These are phyloP conservation scores for Blumeria graminis DNA, from an alignment of 2,329 filamentous ascomycete species.

Conservation along the genomic window DNA sequence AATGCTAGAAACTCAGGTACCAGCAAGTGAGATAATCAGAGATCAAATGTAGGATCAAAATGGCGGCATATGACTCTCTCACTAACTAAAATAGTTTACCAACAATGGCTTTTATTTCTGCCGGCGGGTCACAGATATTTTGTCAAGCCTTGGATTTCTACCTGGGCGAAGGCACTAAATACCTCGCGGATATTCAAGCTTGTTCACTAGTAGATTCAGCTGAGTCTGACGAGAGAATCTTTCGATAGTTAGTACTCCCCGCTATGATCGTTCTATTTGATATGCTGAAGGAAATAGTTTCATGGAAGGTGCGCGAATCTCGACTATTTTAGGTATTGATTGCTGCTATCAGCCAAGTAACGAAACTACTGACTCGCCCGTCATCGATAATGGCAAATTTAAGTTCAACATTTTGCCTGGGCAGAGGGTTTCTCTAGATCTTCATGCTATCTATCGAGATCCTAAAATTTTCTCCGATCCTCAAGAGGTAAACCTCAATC, in stretches of 20 bases:
- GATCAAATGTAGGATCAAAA: constrained; percentile 9
- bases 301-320: constrained; percentile 46
- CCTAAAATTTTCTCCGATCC: constrained; percentile 35
- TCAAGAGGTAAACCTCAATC: constrained; percentile 32
- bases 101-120: constrained; percentile 38
- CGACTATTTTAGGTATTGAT: constrained; percentile 35
- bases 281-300: constrained; percentile 19
- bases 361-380: constrained; percentile 21
- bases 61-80: not conserved
- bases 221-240: constrained; percentile 35
- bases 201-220: constrained; percentile 29
- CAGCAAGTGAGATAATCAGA: constrained; percentile 35
- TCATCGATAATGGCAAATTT: constrained; percentile 25
- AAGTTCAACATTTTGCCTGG: constrained; percentile 26
- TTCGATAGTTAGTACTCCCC: constrained; percentile 23
- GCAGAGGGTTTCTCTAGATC: constrained; percentile 38
- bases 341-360: constrained; percentile 16
- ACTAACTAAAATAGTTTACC: constrained; percentile 18
- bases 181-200: constrained; percentile 35
- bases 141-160: constrained; percentile 53
- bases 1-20: constrained; percentile 37
- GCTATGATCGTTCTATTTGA: not conserved
- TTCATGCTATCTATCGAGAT: constrained; percentile 31
- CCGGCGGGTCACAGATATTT: constrained; percentile 49
- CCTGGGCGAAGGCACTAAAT: constrained; percentile 28